Conservation (phyloP, 2,329 filamentous ascomycete species). For the Myriangium duriaei region DNA sequence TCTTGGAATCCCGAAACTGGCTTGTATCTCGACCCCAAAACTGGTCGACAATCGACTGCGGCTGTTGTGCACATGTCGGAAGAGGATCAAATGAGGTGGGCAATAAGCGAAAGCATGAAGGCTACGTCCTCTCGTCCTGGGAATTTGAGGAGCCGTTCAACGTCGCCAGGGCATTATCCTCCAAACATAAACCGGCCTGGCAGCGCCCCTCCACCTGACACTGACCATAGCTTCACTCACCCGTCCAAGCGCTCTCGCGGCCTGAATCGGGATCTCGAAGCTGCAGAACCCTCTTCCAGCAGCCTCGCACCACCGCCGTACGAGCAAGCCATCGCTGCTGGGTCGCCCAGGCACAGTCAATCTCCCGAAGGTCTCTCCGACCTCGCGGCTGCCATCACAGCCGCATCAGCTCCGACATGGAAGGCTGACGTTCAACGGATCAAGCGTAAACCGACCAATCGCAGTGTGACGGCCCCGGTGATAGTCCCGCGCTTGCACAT, state of each 20-base stretch:
- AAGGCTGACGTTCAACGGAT: slow-evolving; percentile 1
- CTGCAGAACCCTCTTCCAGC: background rate
- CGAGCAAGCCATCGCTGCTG: background rate
- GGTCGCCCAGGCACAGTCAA: slow-evolving; percentile 2
- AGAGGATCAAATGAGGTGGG: slow-evolving; percentile 27
- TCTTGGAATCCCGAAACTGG: slow-evolving; percentile 26
- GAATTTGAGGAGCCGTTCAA: background rate
- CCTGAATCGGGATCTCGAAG: slow-evolving; percentile 1
- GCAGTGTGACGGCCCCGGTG: background rate
- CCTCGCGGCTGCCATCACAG: slow-evolving; percentile 2
- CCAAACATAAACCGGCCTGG: slow-evolving; percentile 1
- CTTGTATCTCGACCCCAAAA: slow-evolving; percentile 16
- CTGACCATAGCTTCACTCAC: background rate
- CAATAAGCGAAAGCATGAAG: slow-evolving; percentile 21
- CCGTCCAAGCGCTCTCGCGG: slow-evolving; percentile 1
- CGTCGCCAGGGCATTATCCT: background rate
- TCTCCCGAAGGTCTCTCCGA: slow-evolving; percentile 4
- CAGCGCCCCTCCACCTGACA: slow-evolving; percentile 7
- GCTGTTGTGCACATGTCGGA: slow-evolving; percentile 16
- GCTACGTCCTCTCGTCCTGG: slow-evolving; percentile 1
- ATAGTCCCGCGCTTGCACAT: slow-evolving; percentile 6
- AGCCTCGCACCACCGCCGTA: slow-evolving; percentile 1
- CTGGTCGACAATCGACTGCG: slow-evolving; percentile 6
- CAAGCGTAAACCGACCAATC: slow-evolving; percentile 3
- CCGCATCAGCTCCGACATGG: slow-evolving; percentile 2